Percentiles rank a stretch among this genome's conserved stretches.
phyloP scores from a whole-genome alignment of 139 green algal genomes.

The Diplosphaera chodatii region DNA sequence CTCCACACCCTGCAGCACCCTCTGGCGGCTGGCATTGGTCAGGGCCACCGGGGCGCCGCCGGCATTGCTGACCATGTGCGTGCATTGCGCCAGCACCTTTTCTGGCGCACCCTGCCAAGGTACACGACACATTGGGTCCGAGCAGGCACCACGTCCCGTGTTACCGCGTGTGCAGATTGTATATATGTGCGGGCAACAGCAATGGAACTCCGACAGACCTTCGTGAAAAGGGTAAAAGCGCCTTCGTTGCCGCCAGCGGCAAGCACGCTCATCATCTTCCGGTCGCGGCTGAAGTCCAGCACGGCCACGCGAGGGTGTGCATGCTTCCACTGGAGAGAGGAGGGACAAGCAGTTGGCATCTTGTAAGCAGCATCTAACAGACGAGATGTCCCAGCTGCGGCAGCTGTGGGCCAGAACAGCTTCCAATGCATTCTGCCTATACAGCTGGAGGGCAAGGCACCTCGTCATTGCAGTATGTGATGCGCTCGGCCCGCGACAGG shows the following conservation, averaged over 20 bases:
- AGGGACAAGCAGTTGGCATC: too few relatives aligned
- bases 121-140: too few relatives aligned
- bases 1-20: slow-evolving; percentile 29
- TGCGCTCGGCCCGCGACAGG: slow-evolving; percentile 46
- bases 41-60: slow-evolving; percentile 28
- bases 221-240: neutral
- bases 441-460: too few relatives aligned
- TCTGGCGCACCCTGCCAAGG: slow-evolving; percentile 89
- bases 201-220: too few relatives aligned
- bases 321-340: slow-evolving; percentile 54
- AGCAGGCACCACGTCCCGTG: too few relatives aligned
- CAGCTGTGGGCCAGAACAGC: too few relatives aligned
- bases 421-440: too few relatives aligned
- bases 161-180: too few relatives aligned
- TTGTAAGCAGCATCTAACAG: too few relatives aligned
- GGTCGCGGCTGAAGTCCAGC: slow-evolving; percentile 76
- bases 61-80: slow-evolving; percentile 46
- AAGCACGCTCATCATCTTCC: slow-evolving; percentile 93
- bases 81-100: slow-evolving; percentile 71
- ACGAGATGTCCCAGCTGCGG: too few relatives aligned
- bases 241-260: slow-evolving; percentile 7
- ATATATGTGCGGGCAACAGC: too few relatives aligned
- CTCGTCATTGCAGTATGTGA: slow-evolving; percentile 62
- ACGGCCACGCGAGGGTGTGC: slow-evolving; percentile 33
- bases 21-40: slow-evolving; percentile 13